These are phyloP conservation scores for Pyricularia grisea DNA, from an alignment of 2,329 filamentous ascomycete genomes.

Conservation along the genomic window DNA sequence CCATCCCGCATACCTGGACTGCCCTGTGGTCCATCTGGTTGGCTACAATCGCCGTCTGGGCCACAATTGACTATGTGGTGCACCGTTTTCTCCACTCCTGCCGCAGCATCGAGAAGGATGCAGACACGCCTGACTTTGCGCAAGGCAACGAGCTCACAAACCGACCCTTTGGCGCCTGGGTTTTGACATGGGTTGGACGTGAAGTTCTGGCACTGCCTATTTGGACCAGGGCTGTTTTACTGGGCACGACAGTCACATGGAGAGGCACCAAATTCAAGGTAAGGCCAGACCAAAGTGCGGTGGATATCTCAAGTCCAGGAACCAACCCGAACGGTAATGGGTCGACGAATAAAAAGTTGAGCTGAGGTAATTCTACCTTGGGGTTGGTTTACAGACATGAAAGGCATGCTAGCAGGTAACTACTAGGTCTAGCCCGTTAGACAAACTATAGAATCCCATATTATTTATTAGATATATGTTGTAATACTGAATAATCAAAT, in stretches of 20 bases:
- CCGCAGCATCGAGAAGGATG: conserved; percentile 59
- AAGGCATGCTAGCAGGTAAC: neutral
- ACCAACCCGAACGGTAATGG: neutral
- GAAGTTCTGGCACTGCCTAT: conserved; percentile 79
- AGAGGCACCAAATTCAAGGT: conserved; percentile 75
- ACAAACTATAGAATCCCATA: neutral
- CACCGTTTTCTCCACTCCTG: conserved; percentile 69
- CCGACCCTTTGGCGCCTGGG: conserved; percentile 53
- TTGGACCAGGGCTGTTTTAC: conserved; percentile 81
- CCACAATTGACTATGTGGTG: conserved; percentile 61
- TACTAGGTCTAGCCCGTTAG: neutral
- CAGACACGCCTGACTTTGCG: conserved; percentile 67
- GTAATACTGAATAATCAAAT: neutral
- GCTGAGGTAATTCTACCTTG: neutral
- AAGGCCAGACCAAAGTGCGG: conserved; percentile 73
- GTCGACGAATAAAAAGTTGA: neutral
- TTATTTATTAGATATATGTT: neutral
- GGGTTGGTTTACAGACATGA: neutral
- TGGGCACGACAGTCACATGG: conserved; percentile 85
- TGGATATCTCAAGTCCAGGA: conserved; percentile 23
- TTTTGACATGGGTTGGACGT: conserved; percentile 74
- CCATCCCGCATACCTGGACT: conserved; percentile 56
- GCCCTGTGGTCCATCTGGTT: conserved; percentile 60
- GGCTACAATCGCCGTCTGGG: conserved; percentile 59
- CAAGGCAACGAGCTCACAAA: conserved; percentile 32